Evolutionary conservation across 306 rosid species (phyloP).

Genomic region (Herpetospermum pedunculosum): DNA sequence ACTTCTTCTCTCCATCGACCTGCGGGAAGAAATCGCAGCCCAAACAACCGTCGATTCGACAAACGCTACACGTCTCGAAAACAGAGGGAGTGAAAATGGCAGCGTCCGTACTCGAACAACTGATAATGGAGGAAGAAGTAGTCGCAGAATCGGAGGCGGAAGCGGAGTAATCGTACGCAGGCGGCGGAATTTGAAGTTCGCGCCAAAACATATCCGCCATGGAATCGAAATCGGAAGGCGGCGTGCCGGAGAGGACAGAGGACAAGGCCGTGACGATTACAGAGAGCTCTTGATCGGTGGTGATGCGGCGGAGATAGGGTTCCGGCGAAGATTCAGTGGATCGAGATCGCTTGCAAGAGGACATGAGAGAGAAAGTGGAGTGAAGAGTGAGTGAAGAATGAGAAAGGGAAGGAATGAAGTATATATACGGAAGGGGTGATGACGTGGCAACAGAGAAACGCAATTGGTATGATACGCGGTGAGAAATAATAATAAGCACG

Average conservation of each 20-base stretch:
- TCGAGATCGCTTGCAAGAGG: conserved; percentile 2
- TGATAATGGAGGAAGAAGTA: not conserved
- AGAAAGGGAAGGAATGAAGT: not conserved
- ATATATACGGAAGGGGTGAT: not conserved
- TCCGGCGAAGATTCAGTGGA: not conserved
- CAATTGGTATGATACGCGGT: not conserved
- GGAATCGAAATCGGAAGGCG: not conserved
- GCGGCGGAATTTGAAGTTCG: not conserved
- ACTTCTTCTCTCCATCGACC: not conserved
- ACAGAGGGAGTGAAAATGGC: not conserved
- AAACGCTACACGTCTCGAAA: conserved; percentile 38
- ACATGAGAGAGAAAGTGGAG: not conserved
- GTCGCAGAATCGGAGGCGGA: not conserved
- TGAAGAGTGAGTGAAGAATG: no score
- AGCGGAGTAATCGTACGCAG: not conserved
- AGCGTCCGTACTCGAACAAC: not conserved
- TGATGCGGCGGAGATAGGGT: conserved; percentile 13
- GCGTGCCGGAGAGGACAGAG: conserved; percentile 49
- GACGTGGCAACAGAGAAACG: not conserved
- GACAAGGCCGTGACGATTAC: conserved; percentile 57
- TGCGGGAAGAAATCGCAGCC: conserved; percentile 47
- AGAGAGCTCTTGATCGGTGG: conserved; percentile 50
- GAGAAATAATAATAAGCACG: no score
- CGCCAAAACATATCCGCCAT: not conserved
- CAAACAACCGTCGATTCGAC: conserved; percentile 45